Base-by-base conservation (phyloP, 164 flowering plant species). In the Vitis rotundifolia region DNA sequence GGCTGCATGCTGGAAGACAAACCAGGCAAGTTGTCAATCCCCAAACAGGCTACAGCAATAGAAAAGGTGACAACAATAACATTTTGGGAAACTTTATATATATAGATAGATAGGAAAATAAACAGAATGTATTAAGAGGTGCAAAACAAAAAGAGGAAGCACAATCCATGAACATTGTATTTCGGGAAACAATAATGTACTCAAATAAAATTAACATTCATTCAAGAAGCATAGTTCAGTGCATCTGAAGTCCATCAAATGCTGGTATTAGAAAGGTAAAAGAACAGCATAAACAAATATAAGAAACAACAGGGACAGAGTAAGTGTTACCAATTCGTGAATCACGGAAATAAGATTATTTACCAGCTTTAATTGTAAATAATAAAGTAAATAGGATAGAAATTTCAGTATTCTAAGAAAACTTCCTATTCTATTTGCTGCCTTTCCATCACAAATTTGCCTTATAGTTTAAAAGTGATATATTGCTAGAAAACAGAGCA, bases 1-100 rank as follows among this genome's bases (percentile, higher is more conserved):
- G 61, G 99, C 94, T 73, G 98, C 99, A 89, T 94, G 99, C 98
- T 92, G 93, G 57, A 84, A 79, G 13, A 66, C 12, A 62, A 74
- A 63, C 3, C 8, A 3, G 26, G 8, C 26, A 60, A 4, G 26
- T 2, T 64, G 50, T 73, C 26, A 76, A 31, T 61, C 18, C 29
- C 28, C 48, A 18, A 26, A 62, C 55, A 19, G 7, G 18, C 60
- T 51, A 53, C 15, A 51, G 59, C 28, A 58, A 51, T 49, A 18
- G 14, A 53, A 55, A 8, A 22, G 65, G 19, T 14, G 3, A 50
- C 57, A 64, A 29, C 16, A 54, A 52, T 16, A 48, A 3, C 28
- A 28, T 37, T 49, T 5, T 50, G 16, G 44, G 44, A 37, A 37
- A 37, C 44, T 37, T 37, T 37, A 37, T 37, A 37, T 6, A 37